phyloP scores from a whole-genome alignment of 1,284 basidiomycete genomes.

The Irpex rosettiformis region DNA sequence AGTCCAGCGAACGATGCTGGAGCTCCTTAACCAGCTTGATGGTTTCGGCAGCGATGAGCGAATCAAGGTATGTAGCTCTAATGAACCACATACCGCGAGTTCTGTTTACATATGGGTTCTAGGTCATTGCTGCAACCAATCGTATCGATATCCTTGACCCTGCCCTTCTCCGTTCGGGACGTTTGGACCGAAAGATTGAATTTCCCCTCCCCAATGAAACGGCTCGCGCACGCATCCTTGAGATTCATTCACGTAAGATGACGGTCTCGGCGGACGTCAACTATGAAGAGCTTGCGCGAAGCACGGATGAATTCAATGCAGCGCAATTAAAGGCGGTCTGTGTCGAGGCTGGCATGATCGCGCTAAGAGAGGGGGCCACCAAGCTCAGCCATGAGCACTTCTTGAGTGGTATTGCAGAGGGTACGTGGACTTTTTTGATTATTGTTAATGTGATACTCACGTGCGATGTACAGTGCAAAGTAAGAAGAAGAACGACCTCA shows the following conservation, averaged over 20 bases:
- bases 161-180: conserved; percentile 71
- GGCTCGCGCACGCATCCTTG: conserved; percentile 69
- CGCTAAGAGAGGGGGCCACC: conserved; percentile 90
- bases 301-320: conserved; percentile 78
- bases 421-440: conserved; percentile 36
- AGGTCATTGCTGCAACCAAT: conserved; percentile 99
- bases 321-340: conserved; percentile 87
- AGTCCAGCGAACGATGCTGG: conserved; percentile 80
- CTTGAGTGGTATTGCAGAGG: conserved; percentile 89
- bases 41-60: conserved; percentile 86
- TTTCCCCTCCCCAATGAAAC: conserved; percentile 78
- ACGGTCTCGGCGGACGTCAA: conserved; percentile 71
- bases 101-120: conserved; percentile 12
- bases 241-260: conserved; percentile 94
- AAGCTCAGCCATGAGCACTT: conserved; percentile 92
- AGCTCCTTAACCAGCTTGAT: conserved; percentile 77
- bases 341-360: conserved; percentile 99
- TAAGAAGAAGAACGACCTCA: conserved; percentile 94
- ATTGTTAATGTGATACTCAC: conserved; percentile 8
- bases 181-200: conserved; percentile 79
- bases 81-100: conserved; percentile 1
- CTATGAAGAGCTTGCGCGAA: conserved; percentile 73
- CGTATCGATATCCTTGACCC: conserved; percentile 96
- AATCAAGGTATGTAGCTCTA: conserved; percentile 73
- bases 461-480: conserved; percentile 67